Base-by-base conservation (phyloP, 164 flowering plant species). In the Macadamia integrifolia region DNA sequence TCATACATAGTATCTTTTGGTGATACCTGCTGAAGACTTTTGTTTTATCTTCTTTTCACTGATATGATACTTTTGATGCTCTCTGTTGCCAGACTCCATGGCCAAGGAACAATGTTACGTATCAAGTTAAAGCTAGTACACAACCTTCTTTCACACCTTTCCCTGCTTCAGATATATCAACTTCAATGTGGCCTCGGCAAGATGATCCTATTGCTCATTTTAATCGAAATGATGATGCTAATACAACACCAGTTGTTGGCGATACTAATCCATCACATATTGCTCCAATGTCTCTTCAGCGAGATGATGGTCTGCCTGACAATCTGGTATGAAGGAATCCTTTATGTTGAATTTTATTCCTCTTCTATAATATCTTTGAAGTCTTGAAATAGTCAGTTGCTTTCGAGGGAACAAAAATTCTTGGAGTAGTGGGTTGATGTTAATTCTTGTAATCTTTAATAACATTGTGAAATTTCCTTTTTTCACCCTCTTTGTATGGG, bases 161-260 rank as follows among this genome's bases (percentile, higher is more conserved):
- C 12, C 66, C 73, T 6, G 65, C 80, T 66, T 76, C 78, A 65
- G 81, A 76, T 32, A 68, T 64, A 23, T 60, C 69, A 15, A 18
- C 76, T 5, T 50, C 74, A 9, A 57, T 69, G 31, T 77, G 83
- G 82, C 81, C 85, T 73, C 73, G 69, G 42, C 81, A 77, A 59
- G 83, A 77, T 74, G 81, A 75, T 56, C 64, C 71, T 5, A 18
- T 23, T 57, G 43, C 60, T 61, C 60, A 12, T 15, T 59, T 64
- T 61, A 72, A 28, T 73, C 68, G n/a, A 48, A 63, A 59, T 43
- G 75, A 73, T 71, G 14, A 65, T 66, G 76, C 71, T 43, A 49
- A 60, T 74, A 58, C 80, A 53, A 29, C 77, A 48, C 65, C 75
- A 11, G 35, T 55, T 23, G n/a, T 62, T 68, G 61, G 68, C 65